Evolutionary conservation across 345 rosid species (phyloP).

Genomic region (Theobroma cacao): DNA sequence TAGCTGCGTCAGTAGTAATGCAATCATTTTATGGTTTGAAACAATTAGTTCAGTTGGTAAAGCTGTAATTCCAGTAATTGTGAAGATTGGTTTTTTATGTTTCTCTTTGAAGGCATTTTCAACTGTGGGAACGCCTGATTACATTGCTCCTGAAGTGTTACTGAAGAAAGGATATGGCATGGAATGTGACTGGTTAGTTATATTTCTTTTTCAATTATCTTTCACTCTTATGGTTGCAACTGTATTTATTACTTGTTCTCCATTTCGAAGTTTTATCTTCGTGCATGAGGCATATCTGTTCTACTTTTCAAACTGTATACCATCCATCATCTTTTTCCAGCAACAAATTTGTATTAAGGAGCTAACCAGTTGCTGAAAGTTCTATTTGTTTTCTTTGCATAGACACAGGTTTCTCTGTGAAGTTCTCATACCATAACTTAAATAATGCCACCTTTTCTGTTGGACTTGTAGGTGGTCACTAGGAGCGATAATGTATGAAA

Average conservation of each 20-base stretch:
- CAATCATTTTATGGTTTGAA: constrained; percentile 10
- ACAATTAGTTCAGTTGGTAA: background rate
- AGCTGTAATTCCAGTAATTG: background rate
- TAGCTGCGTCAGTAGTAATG: background rate
- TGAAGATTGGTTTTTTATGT: background rate
- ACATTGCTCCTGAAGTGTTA: constrained; percentile 95
- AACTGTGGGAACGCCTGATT: constrained; percentile 96
- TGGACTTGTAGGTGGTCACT: constrained; percentile 82
- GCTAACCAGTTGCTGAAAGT: constrained; percentile 3
- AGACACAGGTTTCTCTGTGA: background rate
- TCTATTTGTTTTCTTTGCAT: constrained; percentile 15
- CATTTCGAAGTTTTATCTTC: background rate
- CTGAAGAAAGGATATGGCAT: constrained; percentile 97
- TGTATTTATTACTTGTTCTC: background rate
- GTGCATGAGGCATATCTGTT: background rate
- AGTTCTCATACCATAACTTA: constrained; percentile 3
- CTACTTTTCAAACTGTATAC: background rate
- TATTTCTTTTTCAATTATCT: constrained; percentile 11
- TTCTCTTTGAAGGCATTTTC: constrained; percentile 73
- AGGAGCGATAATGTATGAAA: constrained; percentile 97
- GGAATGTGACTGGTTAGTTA: constrained; percentile 96
- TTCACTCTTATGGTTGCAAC: constrained; percentile 7
- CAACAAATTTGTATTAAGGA: constrained; percentile 7
- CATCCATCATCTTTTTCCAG: background rate
- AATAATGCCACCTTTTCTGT: constrained; percentile 1